Percentiles rank a stretch among this genome's conserved stretches.
phyloP scores from a whole-genome alignment of 441 rosid genomes.

The Adansonia rubrostipa region DNA sequence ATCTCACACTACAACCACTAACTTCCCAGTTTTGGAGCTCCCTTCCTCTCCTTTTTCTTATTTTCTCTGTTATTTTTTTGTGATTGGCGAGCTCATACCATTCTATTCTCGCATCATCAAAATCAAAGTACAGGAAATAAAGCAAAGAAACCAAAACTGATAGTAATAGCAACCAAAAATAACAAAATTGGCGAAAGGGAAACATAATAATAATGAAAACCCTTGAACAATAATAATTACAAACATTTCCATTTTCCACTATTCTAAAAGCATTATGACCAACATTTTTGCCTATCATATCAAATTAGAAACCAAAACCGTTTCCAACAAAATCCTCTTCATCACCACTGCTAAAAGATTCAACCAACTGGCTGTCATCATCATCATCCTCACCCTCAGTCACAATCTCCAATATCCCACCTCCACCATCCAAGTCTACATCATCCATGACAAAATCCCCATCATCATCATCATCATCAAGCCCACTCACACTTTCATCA shows the following conservation, averaged over 20 bases:
- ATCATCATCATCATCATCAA: constrained; percentile 60
- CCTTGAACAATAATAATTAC: constrained; percentile 37
- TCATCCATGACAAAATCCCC: constrained; percentile 66
- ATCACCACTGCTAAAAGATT: constrained; percentile 80
- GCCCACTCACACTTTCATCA: constrained; percentile 67
- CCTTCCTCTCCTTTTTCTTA: too few species aligned
- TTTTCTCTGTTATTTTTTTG: too few species aligned
- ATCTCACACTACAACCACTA: too few species aligned
- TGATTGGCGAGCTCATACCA: too few species aligned
- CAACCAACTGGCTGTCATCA: constrained; percentile 68
- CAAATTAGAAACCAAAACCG: constrained; percentile 44
- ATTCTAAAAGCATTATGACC: constrained; percentile 6
- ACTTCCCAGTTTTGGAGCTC: too few species aligned
- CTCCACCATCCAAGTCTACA: constrained; percentile 62
- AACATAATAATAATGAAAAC: neutral
- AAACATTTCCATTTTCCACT: constrained; percentile 22
- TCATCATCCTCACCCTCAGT: constrained; percentile 72
- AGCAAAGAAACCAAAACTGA: neutral
- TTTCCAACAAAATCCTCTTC: constrained; percentile 55
- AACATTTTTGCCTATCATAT: neutral
- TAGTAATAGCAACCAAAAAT: neutral
- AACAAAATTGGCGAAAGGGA: constrained; percentile 16
- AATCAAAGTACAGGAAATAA: neutral
- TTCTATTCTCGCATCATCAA: neutral
- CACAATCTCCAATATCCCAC: constrained; percentile 67